These are phyloP conservation scores for Trichosporon inkin DNA, from an alignment of 1,284 basidiomycete genomes.

Conservation along the genomic window DNA sequence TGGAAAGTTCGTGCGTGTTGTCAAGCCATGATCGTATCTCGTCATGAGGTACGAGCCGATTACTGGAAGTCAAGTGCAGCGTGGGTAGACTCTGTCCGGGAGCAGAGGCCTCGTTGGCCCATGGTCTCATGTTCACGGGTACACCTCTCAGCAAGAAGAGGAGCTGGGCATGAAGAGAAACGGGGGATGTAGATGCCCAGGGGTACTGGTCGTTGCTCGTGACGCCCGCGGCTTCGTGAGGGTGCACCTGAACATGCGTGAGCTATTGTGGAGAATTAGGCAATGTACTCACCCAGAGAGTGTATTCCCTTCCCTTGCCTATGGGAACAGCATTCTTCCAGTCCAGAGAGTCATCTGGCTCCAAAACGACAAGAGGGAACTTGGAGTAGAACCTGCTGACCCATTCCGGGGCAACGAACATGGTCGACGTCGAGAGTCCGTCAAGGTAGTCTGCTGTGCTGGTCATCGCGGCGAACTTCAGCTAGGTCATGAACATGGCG, in stretches of 20 bases:
- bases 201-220: conserved; percentile 23
- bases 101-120: conserved; percentile 36
- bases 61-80: conserved; percentile 32
- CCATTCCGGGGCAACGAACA: conserved; percentile 40
- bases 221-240: conserved; percentile 11
- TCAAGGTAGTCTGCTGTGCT: neutral
- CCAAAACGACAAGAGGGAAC: conserved; percentile 45
- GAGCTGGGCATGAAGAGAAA: conserved; percentile 40
- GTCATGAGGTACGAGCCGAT: conserved; percentile 30
- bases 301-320: conserved; percentile 11
- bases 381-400: conserved; percentile 39
- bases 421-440: neutral
- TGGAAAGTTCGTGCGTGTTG: conserved; percentile 13
- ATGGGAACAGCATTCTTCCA: conserved; percentile 22
- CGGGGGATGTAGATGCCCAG: conserved; percentile 38
- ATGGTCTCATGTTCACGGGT: conserved; percentile 31
- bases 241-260: conserved; percentile 25
- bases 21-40: conserved; percentile 43
- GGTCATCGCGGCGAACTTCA: neutral
- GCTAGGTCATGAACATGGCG: neutral
- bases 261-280: neutral
- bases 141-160: conserved; percentile 41
- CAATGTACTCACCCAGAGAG: conserved; percentile 27
- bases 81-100: conserved; percentile 35
- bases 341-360: conserved; percentile 38